Evolutionary conservation across 2,329 filamentous ascomycete genomes (phyloP), one percentile per base, ranked within the genome.

Genomic region (Pseudocercospora fijiensis): DNA sequence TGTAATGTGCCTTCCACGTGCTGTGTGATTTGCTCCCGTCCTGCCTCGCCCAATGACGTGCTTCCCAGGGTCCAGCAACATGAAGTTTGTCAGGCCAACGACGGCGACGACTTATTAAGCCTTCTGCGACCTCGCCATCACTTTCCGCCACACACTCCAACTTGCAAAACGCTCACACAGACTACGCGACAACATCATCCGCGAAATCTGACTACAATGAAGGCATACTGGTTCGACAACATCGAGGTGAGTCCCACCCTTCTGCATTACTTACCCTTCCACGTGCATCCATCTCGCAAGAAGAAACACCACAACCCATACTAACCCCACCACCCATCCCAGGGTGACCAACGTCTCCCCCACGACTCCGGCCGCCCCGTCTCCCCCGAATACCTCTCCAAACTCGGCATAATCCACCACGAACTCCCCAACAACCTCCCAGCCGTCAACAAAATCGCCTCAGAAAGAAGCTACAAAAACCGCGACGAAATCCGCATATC

Each of bases 401-500:
- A 85, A 60, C 83, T 98, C 18, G 94, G 94, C 64, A 92, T 99
- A 41, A 79, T 91, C 51, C 95, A 96, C 83, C 65, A 49, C 45
- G 24, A 49, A 22, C 86, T 90, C 71, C 81, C 87, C 11, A 79
- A 83, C 52, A 80, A 86, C 33, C 75, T 93, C 56, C 79, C 82
- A 30, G 82, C 83, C 26, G 92, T 98, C 45, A 84, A 98, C 76
- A 76, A 80, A 49, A 85, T 99, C 51, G 94, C 95, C 2, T 71
- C 78, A 3, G 81, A 90, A 69, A 90, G 94, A 65, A 84, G 86
- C 71, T 98, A 99, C 84, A 93, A 90, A 82, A 97, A 98, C 82
- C 90, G 94, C 62, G 95, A 99, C 81, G 88, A 96, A 79, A 90
- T 98, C 76, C 90, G 86, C 65, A 91, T 99, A 22, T 96, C 91